Percentiles rank a stretch among this genome's conserved stretches.
Evolutionary conservation across 1,139 yeast genomes (phyloP).

Genomic region (Geotrichum fermentans): DNA sequence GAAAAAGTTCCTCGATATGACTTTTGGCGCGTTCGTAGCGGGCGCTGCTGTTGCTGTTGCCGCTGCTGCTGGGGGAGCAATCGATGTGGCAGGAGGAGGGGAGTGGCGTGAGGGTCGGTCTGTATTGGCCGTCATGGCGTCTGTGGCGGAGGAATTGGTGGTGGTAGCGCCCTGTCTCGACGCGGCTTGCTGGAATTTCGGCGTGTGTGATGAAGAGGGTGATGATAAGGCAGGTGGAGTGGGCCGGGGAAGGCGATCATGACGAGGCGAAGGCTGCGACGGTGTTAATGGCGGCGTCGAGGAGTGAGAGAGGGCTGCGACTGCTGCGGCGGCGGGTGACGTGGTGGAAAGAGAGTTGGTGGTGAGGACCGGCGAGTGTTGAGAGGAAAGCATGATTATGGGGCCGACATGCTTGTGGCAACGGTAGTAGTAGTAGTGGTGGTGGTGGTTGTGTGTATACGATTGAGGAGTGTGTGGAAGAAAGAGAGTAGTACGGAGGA

Average conservation of each 20-base stretch:
- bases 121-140: too few species aligned
- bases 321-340: constrained; percentile 1
- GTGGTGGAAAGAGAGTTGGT: constrained; percentile 8
- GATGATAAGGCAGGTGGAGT: too few species aligned
- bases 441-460: too few species aligned
- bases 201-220: too few species aligned
- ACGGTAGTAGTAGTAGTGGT: neutral
- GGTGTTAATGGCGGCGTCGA: neutral
- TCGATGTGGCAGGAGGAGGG: neutral
- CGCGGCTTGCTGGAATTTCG: too few species aligned
- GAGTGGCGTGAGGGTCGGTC: neutral
- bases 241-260: too few species aligned
- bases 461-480: too few species aligned
- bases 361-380: constrained; percentile 8
- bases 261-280: neutral
- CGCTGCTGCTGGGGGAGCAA: neutral
- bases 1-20: constrained; percentile 56
- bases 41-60: neutral
- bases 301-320: neutral
- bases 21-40: constrained; percentile 20
- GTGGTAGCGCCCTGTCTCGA: too few species aligned
- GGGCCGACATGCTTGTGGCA: neutral
- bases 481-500: too few species aligned
- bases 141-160: neutral
- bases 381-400: constrained; percentile 3